Evolutionary conservation across 2,329 filamentous ascomycete genomes (phyloP).

Genomic region (Colletotrichum tofieldiae): DNA sequence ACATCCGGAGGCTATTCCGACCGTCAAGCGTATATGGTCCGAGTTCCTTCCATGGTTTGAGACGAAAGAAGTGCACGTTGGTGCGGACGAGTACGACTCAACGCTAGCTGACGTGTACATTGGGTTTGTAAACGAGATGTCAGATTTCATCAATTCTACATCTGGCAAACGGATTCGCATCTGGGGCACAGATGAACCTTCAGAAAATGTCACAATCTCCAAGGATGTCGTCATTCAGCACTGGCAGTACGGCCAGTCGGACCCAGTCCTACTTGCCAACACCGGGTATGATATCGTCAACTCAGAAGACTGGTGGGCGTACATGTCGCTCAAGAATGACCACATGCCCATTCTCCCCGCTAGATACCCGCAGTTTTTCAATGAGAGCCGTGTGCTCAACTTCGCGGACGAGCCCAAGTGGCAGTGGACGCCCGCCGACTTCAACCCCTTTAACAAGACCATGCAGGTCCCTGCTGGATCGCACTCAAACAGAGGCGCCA

Average conservation of each 20-base stretch:
- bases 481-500: constrained; percentile 53
- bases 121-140: constrained; percentile 66
- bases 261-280: constrained; percentile 57
- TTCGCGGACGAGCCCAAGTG: constrained; percentile 59
- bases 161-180: constrained; percentile 63
- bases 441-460: constrained; percentile 59
- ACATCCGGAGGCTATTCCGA: constrained; percentile 66
- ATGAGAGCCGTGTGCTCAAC: constrained; percentile 58
- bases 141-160: constrained; percentile 55
- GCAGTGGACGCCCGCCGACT: constrained; percentile 63
- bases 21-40: constrained; percentile 65
- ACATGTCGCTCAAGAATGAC: constrained; percentile 69
- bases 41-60: constrained; percentile 70
- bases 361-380: constrained; percentile 63
- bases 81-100: constrained; percentile 67
- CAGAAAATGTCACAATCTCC: constrained; percentile 54
- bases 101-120: constrained; percentile 64
- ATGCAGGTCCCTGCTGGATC: constrained; percentile 54
- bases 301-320: constrained; percentile 67
- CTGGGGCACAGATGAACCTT: constrained; percentile 66
- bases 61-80: constrained; percentile 67
- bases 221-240: constrained; percentile 61
- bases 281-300: constrained; percentile 60
- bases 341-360: constrained; percentile 62
- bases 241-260: constrained; percentile 58